Conservation (phyloP, 345 rosid genomes). For the Heritiera fomes region DNA sequence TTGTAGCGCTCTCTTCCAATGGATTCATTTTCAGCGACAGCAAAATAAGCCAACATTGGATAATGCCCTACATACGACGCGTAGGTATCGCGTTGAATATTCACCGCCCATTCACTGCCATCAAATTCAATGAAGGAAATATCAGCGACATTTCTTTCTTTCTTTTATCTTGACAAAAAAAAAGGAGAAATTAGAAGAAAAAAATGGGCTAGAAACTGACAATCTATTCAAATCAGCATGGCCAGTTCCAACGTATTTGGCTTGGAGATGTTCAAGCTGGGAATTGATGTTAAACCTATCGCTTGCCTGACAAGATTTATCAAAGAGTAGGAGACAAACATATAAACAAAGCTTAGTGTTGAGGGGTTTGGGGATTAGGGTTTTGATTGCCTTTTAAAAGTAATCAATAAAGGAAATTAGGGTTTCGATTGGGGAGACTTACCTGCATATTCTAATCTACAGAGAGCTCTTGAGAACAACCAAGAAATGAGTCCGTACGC, state of each 20-base stretch:
- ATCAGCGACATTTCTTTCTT: background rate
- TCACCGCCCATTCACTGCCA: slow-evolving; percentile 90
- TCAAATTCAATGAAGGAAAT: background rate
- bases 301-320: slow-evolving; percentile 59
- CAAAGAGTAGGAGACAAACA: slow-evolving; percentile 3
- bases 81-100: slow-evolving; percentile 84
- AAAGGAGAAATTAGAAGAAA: background rate
- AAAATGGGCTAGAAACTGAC: slow-evolving; percentile 42
- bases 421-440: background rate
- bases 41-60: slow-evolving; percentile 76
- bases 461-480: background rate
- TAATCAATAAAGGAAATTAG: background rate
- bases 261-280: slow-evolving; percentile 98
- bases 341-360: background rate
- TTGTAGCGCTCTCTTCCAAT: slow-evolving; percentile 92
- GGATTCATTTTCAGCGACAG: slow-evolving; percentile 88
- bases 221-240: slow-evolving; percentile 94
- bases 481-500: background rate
- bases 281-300: slow-evolving; percentile 98
- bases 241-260: slow-evolving; percentile 95
- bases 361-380: background rate
- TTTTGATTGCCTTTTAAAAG: background rate
- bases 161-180: background rate
- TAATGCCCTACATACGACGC: slow-evolving; percentile 89
- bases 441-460: slow-evolving; percentile 8